Evolutionary conservation across 2,329 filamentous ascomycete genomes (phyloP), one percentile per base, ranked within the genome.

Genomic region (Phialocephala sp.): DNA sequence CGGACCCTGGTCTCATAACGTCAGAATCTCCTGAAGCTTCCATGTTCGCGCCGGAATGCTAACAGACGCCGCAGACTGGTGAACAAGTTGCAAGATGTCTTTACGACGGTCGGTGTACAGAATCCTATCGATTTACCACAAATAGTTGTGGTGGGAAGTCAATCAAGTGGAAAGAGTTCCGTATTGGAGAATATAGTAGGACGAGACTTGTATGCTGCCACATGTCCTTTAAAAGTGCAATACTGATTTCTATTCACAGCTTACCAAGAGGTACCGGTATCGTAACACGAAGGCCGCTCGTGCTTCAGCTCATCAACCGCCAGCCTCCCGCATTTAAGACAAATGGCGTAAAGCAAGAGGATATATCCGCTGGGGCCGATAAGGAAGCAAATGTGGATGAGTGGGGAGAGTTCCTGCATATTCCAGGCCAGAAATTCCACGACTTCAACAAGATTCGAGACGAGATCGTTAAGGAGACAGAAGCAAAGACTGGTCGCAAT

Each of bases 31-130:
- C 66, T 70, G 63, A 55, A 60, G 63, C 60, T 57, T 63, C 18
- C 50, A 35, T n/a, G 22, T 61, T 70, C 73, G 65, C 68, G 71
- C 73, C 70, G 59, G 54, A 67, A 58, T 65, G 70, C 75, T 73
- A 65, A 72, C 69, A 66, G 41, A 41, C 58, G 67, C 62, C 69
- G 62, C 74, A 90, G 87, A 76, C 91, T 98, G 74, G 95, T 99
- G 79, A 99, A 99, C 85, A 98, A 97, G 85, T 89, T 99, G 57
- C 95, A 99, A 80, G 95, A 99, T 92, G 95, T 99, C 74, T 99
- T 99, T 79, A 91, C 94, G 69, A 98, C 95, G 50, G 95, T 99
- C 74, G 95, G 95, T 74, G 95, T 98, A 76, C 95, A 97, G 87
- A 99, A 99, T 81, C 95, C 95, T 69, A 99, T 99, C 85, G 95